Evolutionary conservation across 2,329 filamentous ascomycete genomes (phyloP).

Genomic region (Diaporthe sp.): DNA sequence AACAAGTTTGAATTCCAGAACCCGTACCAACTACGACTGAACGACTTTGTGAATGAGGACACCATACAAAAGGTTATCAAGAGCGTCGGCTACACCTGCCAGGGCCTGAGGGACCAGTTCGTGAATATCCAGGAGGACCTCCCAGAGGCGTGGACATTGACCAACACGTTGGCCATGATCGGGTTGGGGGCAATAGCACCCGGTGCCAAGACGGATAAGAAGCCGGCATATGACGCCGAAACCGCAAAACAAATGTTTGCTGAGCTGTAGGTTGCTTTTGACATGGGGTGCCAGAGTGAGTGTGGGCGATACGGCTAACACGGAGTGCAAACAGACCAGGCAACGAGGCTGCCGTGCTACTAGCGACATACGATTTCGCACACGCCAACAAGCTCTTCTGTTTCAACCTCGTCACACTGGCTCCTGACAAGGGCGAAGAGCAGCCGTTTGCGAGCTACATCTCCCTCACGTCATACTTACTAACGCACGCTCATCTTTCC

Average conservation of each 20-base stretch:
- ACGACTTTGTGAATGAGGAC: constrained; percentile 94
- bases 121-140: constrained; percentile 90
- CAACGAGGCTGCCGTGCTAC: constrained; percentile 81
- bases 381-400: constrained; percentile 97
- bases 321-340: constrained; percentile 71
- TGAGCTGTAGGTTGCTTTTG: constrained; percentile 72
- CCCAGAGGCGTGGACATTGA: constrained; percentile 89
- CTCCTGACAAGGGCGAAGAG: constrained; percentile 75
- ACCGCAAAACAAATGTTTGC: constrained; percentile 87
- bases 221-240: constrained; percentile 78
- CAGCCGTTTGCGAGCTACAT: constrained; percentile 85
- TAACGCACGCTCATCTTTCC: constrained; percentile 93
- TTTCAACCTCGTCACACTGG: constrained; percentile 80
- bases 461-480: constrained; percentile 90
- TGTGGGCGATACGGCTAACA: constrained; percentile 16
- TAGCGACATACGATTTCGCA: constrained; percentile 93
- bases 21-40: constrained; percentile 90
- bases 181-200: constrained; percentile 83
- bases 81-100: constrained; percentile 81
- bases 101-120: constrained; percentile 79
- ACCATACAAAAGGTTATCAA: constrained; percentile 86
- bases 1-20: constrained; percentile 99
- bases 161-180: constrained; percentile 85
- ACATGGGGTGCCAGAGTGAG: too few species aligned
- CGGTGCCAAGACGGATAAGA: constrained; percentile 73